phyloP scores from a whole-genome alignment of 2,329 filamentous ascomycete genomes.

The Botrytis tulipae region DNA sequence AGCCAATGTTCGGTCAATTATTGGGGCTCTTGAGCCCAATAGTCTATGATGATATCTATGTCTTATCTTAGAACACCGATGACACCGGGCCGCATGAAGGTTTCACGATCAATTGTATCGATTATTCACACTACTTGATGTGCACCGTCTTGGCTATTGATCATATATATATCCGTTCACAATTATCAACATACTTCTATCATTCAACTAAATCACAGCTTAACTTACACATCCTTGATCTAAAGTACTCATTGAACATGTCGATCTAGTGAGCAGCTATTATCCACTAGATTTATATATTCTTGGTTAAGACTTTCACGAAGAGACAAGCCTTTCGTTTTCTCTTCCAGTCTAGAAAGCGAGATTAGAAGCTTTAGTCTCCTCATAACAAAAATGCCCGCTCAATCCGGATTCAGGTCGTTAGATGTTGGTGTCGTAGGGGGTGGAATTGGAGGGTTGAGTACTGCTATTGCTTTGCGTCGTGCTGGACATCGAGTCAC shows the following conservation, averaged over 20 bases:
- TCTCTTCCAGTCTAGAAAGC: background rate
- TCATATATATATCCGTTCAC: background rate
- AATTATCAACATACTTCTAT: background rate
- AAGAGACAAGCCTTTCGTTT: background rate
- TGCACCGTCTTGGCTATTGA: background rate
- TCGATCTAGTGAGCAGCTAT: background rate
- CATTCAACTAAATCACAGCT: background rate
- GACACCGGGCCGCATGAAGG: background rate
- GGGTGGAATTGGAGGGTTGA: conserved; percentile 45
- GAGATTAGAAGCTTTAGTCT: background rate
- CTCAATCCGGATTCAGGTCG: conserved; percentile 11
- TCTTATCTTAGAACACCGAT: background rate
- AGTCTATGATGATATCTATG: background rate
- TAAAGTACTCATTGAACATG: background rate
- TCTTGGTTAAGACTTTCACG: background rate
- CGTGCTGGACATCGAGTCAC: conserved; percentile 54
- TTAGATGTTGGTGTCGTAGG: conserved; percentile 24
- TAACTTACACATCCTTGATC: background rate
- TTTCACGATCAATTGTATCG: background rate
- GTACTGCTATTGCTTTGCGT: conserved; percentile 49
- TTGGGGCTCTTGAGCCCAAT: background rate
- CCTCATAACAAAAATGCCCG: background rate
- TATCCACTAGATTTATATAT: background rate
- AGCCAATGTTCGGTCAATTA: background rate
- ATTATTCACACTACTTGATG: background rate